These are phyloP conservation scores for Sarcocystis neurona DNA, from an alignment of 169 alveolate species.

Conservation along the genomic window DNA sequence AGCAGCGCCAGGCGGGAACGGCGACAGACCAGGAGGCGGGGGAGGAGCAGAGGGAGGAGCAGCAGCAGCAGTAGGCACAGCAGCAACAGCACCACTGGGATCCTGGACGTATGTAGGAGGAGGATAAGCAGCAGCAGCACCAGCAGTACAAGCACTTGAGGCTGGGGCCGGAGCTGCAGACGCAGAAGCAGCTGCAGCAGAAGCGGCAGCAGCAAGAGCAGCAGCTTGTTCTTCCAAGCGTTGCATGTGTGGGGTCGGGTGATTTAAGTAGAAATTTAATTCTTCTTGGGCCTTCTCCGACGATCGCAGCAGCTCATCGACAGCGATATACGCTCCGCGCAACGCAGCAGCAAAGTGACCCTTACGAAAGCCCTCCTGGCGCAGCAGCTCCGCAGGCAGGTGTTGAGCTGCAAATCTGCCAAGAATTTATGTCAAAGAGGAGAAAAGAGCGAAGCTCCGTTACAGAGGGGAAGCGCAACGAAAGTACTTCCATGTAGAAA, in stretches of 20 bases:
- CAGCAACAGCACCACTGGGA: too few relatives aligned
- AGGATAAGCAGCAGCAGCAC: too few relatives aligned
- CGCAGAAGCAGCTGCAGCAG: neutral
- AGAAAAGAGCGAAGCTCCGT: neutral
- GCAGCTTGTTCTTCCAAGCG: neutral
- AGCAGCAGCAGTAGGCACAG: too few relatives aligned
- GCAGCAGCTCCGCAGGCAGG: slow-evolving; percentile 36
- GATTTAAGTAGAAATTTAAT: neutral
- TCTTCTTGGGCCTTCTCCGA: slow-evolving; percentile 58
- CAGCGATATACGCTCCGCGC: slow-evolving; percentile 44
- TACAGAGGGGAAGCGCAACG: neutral
- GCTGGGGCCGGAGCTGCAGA: neutral
- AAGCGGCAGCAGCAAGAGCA: neutral
- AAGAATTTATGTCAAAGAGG: neutral
- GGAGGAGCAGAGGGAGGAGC: too few relatives aligned
- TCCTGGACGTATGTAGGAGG: too few relatives aligned
- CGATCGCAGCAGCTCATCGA: slow-evolving; percentile 54
- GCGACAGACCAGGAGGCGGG: neutral
- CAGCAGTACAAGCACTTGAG: neutral
- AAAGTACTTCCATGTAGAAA: neutral
- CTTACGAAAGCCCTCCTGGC: slow-evolving; percentile 39
- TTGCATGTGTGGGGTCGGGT: slow-evolving; percentile 33
- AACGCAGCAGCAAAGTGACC: slow-evolving; percentile 56
- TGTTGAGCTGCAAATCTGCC: slow-evolving; percentile 56
- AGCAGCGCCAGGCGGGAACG: neutral